Percentiles rank a stretch among this genome's conserved stretches.
Evolutionary conservation across 805 yeast species (phyloP).

Genomic region (Saturnispora mendoncae): DNA sequence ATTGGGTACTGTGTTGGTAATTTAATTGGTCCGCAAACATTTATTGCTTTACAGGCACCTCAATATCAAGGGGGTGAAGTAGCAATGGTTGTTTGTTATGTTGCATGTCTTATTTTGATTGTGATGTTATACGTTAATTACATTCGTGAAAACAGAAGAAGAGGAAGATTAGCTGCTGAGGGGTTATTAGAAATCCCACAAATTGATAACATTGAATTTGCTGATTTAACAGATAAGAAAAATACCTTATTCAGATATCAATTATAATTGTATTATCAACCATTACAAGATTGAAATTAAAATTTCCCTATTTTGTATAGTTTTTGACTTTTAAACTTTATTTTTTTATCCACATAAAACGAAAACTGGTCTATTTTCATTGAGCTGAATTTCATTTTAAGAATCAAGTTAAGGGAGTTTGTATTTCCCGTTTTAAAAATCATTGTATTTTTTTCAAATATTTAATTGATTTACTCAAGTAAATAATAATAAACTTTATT

Average conservation of each 20-base stretch:
- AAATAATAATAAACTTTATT: no score
- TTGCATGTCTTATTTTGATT: conserved; percentile 16
- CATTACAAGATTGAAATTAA: no score
- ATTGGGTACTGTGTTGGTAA: conserved; percentile 63
- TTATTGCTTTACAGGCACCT: conserved; percentile 50
- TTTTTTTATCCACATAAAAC: no score
- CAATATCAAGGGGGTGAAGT: conserved; percentile 45
- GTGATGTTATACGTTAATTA: conserved; percentile 15
- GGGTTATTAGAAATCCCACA: conserved; percentile 8
- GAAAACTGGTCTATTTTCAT: no score
- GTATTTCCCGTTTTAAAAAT: no score
- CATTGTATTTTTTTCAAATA: no score
- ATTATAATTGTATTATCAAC: conserved; percentile 6
- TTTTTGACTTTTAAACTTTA: no score
- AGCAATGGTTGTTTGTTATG: conserved; percentile 31
- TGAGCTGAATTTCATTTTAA: no score
- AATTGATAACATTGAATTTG: conserved; percentile 16
- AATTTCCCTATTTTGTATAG: no score
- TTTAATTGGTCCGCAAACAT: conserved; percentile 67
- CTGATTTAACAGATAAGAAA: conserved; percentile 20
- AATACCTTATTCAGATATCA: conserved; percentile 16
- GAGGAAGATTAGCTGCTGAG: conserved; percentile 11
- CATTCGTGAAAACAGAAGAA: conserved; percentile 14
- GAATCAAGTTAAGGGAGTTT: no score
- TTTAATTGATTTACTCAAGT: no score